A percentile compares a stretch with the other conserved stretches of the same genome.
Evolutionary conservation across 2,329 filamentous ascomycete species (phyloP).

Genomic region (Trichoderma oligosporum): DNA sequence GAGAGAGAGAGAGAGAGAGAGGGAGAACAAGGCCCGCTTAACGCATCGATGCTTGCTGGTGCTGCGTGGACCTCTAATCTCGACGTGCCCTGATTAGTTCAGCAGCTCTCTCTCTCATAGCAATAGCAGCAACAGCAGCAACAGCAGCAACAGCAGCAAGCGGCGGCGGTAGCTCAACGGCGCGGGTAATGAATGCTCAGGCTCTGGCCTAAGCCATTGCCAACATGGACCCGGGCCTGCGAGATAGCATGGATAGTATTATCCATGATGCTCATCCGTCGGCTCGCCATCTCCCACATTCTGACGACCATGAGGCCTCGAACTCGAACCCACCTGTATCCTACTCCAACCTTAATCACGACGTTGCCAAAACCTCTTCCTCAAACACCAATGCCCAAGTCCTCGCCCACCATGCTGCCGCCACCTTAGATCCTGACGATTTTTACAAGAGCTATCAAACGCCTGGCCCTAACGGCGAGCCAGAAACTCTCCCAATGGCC

Average conservation of each 20-base stretch:
- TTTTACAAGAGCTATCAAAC: conserved; percentile 52
- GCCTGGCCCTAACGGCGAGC: conserved; percentile 34
- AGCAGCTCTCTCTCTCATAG: conserved; percentile 31
- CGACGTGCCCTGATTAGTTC: conserved; percentile 38
- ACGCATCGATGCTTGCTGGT: conserved; percentile 45
- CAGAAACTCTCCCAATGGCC: conserved; percentile 37
- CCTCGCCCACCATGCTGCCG: conserved; percentile 36
- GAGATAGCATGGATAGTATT: conserved; percentile 24
- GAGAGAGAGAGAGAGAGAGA: background rate
- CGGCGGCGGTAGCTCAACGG: no score
- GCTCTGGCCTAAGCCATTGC: conserved; percentile 36
- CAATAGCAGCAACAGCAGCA: conserved; percentile 27
- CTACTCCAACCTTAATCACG: conserved; percentile 16
- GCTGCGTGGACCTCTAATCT: conserved; percentile 43
- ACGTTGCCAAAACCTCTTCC: background rate
- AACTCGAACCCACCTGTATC: conserved; percentile 3
- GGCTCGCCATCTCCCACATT: conserved; percentile 27
- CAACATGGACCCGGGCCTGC: conserved; percentile 32
- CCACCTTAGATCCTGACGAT: conserved; percentile 50
- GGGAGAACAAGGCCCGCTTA: conserved; percentile 39
- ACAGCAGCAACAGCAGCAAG: no score
- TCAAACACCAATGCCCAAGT: conserved; percentile 21
- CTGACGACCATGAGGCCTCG: conserved; percentile 25
- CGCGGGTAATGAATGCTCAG: conserved; percentile 40
- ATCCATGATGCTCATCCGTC: conserved; percentile 31